Base-by-base conservation (phyloP, 352 stramenopile genomes). In the Phytophthora fragariaefolia region DNA sequence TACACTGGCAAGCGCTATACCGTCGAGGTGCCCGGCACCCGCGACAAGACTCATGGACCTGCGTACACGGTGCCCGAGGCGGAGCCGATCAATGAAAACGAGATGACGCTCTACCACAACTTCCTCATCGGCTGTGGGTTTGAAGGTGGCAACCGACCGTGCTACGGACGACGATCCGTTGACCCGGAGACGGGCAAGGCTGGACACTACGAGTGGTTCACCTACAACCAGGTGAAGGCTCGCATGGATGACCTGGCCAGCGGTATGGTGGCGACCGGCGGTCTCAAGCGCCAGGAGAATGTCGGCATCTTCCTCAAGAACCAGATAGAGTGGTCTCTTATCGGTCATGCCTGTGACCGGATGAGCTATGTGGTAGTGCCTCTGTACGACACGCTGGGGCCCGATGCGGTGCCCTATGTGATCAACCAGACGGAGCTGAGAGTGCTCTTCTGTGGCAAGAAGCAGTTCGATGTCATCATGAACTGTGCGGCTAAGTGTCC, bases 311-410 rank as follows among this genome's bases (percentile, higher is more conserved):
- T 82, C 56, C 58, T 17, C 40, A 76, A 81, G 60, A 85, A 85
- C 69, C 68, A 74, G 20, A 46, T 74, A 24, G 74, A 85, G 58
- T 85, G 77, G 77, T 53, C 67, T 10, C 59, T 81, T 0, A 58
- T 67, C 30, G 63, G 73, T 47, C 70, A 79, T 43, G 77, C 71
- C 0, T 75, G 71, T 55, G 73, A 82, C 57, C 73, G 70, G 62
- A 80, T 79, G 69, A 65, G 57, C 18, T 80, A 71, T 57, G 47
- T 73, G 22, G 45, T 85, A 20, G 77, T 82, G 46, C 77, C 77
- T 30, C 63, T 89, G 8, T 89, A 89, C 64, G 77, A 89, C 49
- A 85, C 80, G 28, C 51, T 89, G 9, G 77, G 80, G 2, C 64
- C 74, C 1, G 76, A 82, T 8, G 76, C 76, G 22, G 70, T 84